Percentiles rank a stretch among this genome's conserved stretches.
Conservation (phyloP, 305 asterid genomes). For the Fraxinus dipetala region DNA sequence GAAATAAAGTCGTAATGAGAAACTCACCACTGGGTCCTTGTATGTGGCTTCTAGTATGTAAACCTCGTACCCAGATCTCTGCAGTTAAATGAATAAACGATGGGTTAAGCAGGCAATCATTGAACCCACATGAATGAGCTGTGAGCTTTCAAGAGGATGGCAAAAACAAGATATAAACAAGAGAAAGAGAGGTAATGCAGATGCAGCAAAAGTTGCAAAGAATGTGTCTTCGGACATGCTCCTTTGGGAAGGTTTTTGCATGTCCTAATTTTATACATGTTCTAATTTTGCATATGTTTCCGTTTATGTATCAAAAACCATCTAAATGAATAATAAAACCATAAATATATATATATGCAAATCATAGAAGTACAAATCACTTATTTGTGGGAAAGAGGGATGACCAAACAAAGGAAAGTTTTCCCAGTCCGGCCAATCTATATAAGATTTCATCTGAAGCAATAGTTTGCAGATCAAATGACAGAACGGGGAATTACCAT, state of each 20-base stretch:
- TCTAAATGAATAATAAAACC: background rate
- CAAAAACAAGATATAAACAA: constrained; percentile 6
- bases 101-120: constrained; percentile 22
- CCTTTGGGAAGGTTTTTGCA: constrained; percentile 6
- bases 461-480: background rate
- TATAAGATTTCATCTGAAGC: background rate
- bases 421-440: constrained; percentile 16
- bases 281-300: background rate
- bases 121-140: constrained; percentile 15
- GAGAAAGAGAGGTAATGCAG: constrained; percentile 11
- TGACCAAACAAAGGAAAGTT: background rate
- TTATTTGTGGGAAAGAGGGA: background rate
- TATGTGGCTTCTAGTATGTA: constrained; percentile 88
- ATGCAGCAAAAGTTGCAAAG: constrained; percentile 18
- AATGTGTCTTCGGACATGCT: background rate
- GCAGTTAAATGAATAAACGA: constrained; percentile 39
- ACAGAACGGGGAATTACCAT: background rate
- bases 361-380: background rate
- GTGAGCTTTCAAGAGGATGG: constrained; percentile 12
- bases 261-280: constrained; percentile 6
- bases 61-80: constrained; percentile 97
- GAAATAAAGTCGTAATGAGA: constrained; percentile 22
- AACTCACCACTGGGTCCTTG: constrained; percentile 89
- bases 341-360: background rate
- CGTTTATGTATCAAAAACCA: constrained; percentile 1